phyloP scores from a whole-genome alignment of 148 eudicot species.

The Silene uniflora region DNA sequence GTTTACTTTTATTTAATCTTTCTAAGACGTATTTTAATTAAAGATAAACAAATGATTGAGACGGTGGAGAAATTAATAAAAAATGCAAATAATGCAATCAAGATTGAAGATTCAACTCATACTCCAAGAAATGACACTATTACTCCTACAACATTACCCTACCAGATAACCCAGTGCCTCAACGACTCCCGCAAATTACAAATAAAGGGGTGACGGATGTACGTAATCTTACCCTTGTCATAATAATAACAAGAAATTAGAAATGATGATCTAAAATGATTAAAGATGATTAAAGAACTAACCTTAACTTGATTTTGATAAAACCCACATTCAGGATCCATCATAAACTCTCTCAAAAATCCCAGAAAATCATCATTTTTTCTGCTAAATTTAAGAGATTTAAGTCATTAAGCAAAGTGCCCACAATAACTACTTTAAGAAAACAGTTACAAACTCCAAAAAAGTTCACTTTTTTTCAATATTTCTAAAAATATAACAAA shows the following conservation, averaged over 20 bases:
- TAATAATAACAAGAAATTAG: conserved; percentile 8
- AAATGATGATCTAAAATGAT: not conserved
- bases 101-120: not conserved
- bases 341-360: conserved; percentile 36
- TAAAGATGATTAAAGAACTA: conserved; percentile 27
- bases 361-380: conserved; percentile 35
- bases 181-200: no score
- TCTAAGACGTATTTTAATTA: not conserved
- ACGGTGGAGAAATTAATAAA: no score
- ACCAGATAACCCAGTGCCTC: no score
- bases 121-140: not conserved
- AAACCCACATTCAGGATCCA: conserved; percentile 93
- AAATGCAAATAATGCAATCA: not conserved
- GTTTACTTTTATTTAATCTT: no score
- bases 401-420: conserved; percentile 14
- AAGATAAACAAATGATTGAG: no score
- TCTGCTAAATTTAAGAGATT: conserved; percentile 20
- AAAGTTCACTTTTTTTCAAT: not conserved
- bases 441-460: conserved; percentile 18
- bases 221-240: no score
- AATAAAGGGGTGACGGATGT: no score
- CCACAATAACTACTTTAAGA: conserved; percentile 25
- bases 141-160: not conserved
- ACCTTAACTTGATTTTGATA: conserved; percentile 66
- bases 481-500: not conserved